Evolutionary conservation across 768 basidiomycete species (phyloP).

Genomic region (Wakefieldia striispora): DNA sequence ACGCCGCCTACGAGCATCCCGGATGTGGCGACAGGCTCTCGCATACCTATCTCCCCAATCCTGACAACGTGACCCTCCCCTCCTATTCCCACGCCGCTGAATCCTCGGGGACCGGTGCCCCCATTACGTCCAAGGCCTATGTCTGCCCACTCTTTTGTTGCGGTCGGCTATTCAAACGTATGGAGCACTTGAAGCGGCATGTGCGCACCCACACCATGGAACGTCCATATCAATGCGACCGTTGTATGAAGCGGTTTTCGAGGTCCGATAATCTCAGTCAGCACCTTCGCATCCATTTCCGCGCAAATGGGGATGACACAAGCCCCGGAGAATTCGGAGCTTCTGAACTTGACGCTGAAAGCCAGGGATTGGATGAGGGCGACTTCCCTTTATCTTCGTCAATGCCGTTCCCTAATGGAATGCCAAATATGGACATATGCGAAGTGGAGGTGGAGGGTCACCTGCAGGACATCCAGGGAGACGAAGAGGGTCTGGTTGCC

Average conservation of each 20-base stretch:
- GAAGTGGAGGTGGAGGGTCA: conserved; percentile 59
- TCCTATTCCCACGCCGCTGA: conserved; percentile 21
- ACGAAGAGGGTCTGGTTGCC: conserved; percentile 55
- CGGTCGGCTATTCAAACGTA: conserved; percentile 82
- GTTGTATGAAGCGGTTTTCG: conserved; percentile 81
- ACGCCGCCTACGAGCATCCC: conserved; percentile 19
- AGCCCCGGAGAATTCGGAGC: conserved; percentile 26
- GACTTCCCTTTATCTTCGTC: conserved; percentile 23
- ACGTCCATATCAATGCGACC: conserved; percentile 71
- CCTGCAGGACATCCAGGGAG: conserved; percentile 54
- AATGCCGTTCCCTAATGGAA: conserved; percentile 28
- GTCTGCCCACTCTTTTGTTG: conserved; percentile 85
- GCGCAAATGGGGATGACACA: conserved; percentile 29
- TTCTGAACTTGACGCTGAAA: conserved; percentile 32
- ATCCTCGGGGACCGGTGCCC: conserved; percentile 18
- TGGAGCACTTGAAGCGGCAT: conserved; percentile 89
- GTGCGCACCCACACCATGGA: conserved; percentile 89
- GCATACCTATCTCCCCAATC: conserved; percentile 13
- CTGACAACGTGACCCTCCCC: conserved; percentile 14
- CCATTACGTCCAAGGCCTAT: conserved; percentile 60
- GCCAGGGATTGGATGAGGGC: conserved; percentile 35
- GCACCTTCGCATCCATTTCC: conserved; percentile 76
- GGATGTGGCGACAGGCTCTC: conserved; percentile 19
- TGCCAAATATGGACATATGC: conserved; percentile 52
- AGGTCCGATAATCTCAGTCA: conserved; percentile 87